A percentile compares a stretch with the other conserved stretches of the same genome.
Evolutionary conservation across 192 early-diverging fungal species (phyloP).

Genomic region (Coemansia sp.): DNA sequence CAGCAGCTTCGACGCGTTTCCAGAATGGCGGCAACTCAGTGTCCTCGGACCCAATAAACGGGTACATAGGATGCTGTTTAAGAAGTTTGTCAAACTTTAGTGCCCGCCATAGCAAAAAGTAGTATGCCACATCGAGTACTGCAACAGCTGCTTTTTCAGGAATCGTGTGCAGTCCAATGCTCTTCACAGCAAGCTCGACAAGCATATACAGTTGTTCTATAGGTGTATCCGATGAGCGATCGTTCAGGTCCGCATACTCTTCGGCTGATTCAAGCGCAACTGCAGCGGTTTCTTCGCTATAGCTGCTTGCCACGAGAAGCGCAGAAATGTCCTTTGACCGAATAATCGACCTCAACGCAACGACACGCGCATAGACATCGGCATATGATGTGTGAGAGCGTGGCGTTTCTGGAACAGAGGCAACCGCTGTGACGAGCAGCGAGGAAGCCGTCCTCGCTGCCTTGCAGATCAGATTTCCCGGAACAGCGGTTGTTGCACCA

Average conservation of each 20-base stretch:
- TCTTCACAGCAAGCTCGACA: slow-evolving; percentile 17
- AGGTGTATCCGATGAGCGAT: slow-evolving; percentile 4
- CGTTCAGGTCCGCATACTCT: slow-evolving; percentile 1
- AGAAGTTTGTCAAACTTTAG: slow-evolving; percentile 24
- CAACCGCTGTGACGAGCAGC: slow-evolving; percentile 17
- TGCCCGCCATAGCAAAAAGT: slow-evolving; percentile 43
- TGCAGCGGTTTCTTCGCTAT: neutral
- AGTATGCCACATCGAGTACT: slow-evolving; percentile 35
- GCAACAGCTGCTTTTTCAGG: slow-evolving; percentile 26
- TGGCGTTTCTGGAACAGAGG: slow-evolving; percentile 20
- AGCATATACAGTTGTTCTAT: slow-evolving; percentile 17
- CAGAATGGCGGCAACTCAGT: slow-evolving; percentile 4
- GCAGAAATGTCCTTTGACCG: slow-evolving; percentile 26
- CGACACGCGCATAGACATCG: slow-evolving; percentile 25
- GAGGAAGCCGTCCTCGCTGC: slow-evolving; percentile 18
- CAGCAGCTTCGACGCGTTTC: slow-evolving; percentile 1
- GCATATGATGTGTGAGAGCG: slow-evolving; percentile 12
- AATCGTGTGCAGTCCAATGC: slow-evolving; percentile 8
- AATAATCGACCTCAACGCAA: slow-evolving; percentile 29
- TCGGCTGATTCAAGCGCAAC: neutral
- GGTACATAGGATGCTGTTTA: neutral
- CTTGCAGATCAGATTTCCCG: slow-evolving; percentile 16
- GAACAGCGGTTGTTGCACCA: neutral
- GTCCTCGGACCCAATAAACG: neutral
- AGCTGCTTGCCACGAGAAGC: neutral